Evolutionary conservation across 2,329 filamentous ascomycete species (phyloP), one percentile per base, ranked within the genome.

Genomic region (Monilinia vaccinii-corymbosi): DNA sequence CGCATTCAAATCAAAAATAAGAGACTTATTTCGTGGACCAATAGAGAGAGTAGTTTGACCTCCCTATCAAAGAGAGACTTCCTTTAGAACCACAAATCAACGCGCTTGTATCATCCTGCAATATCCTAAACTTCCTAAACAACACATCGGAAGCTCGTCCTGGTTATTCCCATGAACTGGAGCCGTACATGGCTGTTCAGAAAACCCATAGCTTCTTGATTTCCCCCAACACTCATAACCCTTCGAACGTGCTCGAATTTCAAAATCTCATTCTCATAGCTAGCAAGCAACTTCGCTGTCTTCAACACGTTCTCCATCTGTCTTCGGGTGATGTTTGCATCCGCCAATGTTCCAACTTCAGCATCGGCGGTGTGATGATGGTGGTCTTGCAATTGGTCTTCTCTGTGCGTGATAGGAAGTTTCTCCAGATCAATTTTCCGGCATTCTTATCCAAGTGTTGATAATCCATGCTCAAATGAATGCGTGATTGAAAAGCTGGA

Each of bases 271-370:
- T 63, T 62, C 62, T 70, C 64, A 14, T 65, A 13, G 32, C 66
- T 64, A 32, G 70, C 66, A 36, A 72, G 61, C 31, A 70, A 66
- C 21, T 67, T 63, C 4, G 62, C 65, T 1, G 69, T 71, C 60
- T 70, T 67, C 6, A 71, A 62, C 1, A 68, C 62, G 64, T 73
- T 74, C 65, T 73, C 73, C 44, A 73, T 73, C 64, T 72, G 67
- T 42, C 72, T 63, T 8, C 72, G 71, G 60, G 73, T 74, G 16
- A 73, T 62, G 18, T 68, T 64, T 3, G 66, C 62, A 13, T 64
- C 45, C 0, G 65, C 61, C 16, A 71, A 42, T 9, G 11, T 58
- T 7, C 34, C 59, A 6, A 70, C 8, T 8, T 70, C 64, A 21
- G 49, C 55, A 23, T 66, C 63, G 21, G 59, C 66, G 13, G 44